Percentiles rank a stretch among this genome's conserved stretches.
Evolutionary conservation across 2,329 filamentous ascomycete genomes (phyloP).

Genomic region (Xylaria multiplex): DNA sequence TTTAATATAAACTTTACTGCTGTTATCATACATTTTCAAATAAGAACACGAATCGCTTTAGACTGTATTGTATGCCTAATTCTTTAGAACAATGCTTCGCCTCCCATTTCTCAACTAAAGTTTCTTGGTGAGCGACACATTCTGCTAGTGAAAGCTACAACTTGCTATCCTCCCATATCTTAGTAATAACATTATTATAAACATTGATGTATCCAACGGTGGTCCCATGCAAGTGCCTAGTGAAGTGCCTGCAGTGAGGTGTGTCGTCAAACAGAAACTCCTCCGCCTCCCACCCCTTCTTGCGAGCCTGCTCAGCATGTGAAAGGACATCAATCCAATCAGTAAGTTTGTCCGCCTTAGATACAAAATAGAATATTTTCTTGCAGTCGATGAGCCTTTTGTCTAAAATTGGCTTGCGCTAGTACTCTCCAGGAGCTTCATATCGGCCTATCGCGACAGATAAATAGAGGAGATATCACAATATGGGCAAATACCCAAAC

Average conservation of each 20-base stretch:
- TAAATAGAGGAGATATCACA: neutral
- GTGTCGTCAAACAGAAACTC: constrained; percentile 15
- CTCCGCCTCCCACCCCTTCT: constrained; percentile 10
- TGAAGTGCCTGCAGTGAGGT: constrained; percentile 12
- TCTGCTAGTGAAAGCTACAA: too few species aligned
- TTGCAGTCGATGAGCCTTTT: neutral
- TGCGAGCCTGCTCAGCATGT: constrained; percentile 14
- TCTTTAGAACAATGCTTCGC: too few species aligned
- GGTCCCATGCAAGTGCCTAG: too few species aligned
- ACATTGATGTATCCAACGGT: too few species aligned
- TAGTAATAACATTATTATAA: too few species aligned
- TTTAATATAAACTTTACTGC: too few species aligned
- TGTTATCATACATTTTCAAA: too few species aligned
- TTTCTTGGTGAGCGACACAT: too few species aligned
- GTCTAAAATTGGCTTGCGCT: neutral
- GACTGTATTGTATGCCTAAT: too few species aligned
- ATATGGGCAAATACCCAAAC: neutral
- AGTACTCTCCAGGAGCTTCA: neutral
- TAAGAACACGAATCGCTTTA: too few species aligned
- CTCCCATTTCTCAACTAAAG: too few species aligned
- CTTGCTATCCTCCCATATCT: too few species aligned
- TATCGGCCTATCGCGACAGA: neutral
- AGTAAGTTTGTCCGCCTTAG: constrained; percentile 7
- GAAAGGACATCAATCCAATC: constrained; percentile 18
- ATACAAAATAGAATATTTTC: constrained; percentile 11